Evolutionary conservation across 2,329 filamentous ascomycete species (phyloP), one percentile per base, ranked within the genome.

Genomic region (Apiospora sp.): DNA sequence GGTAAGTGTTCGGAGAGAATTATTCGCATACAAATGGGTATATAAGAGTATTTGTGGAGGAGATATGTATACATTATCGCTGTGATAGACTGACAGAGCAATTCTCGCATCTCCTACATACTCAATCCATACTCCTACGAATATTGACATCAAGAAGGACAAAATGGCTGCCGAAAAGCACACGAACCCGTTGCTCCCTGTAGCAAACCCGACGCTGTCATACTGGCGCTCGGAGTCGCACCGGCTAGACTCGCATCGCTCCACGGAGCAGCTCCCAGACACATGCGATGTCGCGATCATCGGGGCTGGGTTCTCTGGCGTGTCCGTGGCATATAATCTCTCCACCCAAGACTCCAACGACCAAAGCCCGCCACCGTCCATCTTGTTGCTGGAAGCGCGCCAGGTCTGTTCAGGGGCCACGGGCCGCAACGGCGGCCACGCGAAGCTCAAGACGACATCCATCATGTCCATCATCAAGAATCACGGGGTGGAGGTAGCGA

Each of bases 401-500:
- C 73, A 73, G 30, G 67, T 74, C 27, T 73, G 74, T 44, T 74
- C 72, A 37, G 74, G 74, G 16, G 74, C 74, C 22, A 75, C 74
- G 41, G 74, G 73, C 44, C 73, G 74, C 7, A 75, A 75, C 61
- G 73, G 74, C 48, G 74, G 74, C 4, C 74, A 75, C 71, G 69
- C 67, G 16, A 75, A 75, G 43, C 43, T 69, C 34, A 75, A 75
- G 73, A 71, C 64, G 14, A 22, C 34, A 13, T 41, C 74, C 22
- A 24, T 71, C 48, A 13, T 74, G 4, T 67, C 73, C 8, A 8
- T 68, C 6, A 10, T 67, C 24, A n/a, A 37, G 13, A n/a, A 24
- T 3, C 44, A 22, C 51, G 69, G 69, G 10, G 8, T n/a, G 24
- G 44, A 69, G 22, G 64, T 58, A 16, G 71, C 64, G 7, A 71